Conservation (phyloP, 257 asterid species). For the Plectranthus barbatus region DNA sequence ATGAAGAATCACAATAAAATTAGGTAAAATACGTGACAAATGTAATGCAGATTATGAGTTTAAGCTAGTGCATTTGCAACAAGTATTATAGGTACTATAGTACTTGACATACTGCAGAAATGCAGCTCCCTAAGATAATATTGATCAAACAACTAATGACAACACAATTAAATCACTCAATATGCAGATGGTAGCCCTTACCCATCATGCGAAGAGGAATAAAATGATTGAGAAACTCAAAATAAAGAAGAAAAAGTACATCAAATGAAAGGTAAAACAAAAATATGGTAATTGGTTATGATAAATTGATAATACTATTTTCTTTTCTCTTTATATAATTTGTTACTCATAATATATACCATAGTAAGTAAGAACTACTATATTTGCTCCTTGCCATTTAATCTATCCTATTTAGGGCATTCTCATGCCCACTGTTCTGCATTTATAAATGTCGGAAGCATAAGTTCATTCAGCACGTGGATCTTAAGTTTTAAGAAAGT, state of each 20-base stretch:
- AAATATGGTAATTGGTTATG: neutral
- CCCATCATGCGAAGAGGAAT: too few relatives aligned
- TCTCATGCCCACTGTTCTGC: neutral
- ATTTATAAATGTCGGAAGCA: neutral
- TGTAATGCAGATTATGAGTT: neutral
- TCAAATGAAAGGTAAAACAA: too few relatives aligned
- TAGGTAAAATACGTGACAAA: constrained; percentile 2
- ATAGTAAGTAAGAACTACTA: neutral
- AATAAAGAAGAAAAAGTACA: too few relatives aligned
- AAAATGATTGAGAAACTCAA: too few relatives aligned
- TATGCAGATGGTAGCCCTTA: too few relatives aligned
- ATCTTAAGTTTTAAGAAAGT: neutral
- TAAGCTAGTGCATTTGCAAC: neutral
- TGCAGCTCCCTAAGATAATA: too few relatives aligned
- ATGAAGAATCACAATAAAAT: neutral
- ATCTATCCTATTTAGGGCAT: neutral
- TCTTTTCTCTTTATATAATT: neutral
- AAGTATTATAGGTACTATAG: neutral
- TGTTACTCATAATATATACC: constrained; percentile 5
- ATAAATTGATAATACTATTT: too few relatives aligned
- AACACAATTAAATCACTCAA: too few relatives aligned
- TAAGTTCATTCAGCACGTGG: neutral
- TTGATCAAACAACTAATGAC: too few relatives aligned
- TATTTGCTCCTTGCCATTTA: neutral
- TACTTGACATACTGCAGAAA: too few relatives aligned